These are phyloP conservation scores for Oemleria cerasiformis DNA, from an alignment of 306 rosid species.

Conservation along the genomic window DNA sequence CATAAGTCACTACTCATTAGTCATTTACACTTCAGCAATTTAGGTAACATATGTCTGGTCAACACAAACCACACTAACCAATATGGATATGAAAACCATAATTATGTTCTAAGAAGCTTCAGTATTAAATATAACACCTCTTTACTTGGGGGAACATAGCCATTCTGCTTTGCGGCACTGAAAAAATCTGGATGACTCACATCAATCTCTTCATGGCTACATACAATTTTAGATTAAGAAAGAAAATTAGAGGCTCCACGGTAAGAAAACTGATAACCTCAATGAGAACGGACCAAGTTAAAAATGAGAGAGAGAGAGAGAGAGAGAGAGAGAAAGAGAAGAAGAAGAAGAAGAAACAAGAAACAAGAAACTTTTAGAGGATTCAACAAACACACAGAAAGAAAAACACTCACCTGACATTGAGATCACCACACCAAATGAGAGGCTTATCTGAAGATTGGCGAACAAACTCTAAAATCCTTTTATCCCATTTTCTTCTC, in stretches of 20 bases:
- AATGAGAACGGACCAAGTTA: neutral
- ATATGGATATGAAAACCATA: constrained; percentile 12
- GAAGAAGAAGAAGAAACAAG: neutral
- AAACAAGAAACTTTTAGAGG: constrained; percentile 24
- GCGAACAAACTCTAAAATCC: constrained; percentile 71
- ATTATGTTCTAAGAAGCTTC: constrained; percentile 21
- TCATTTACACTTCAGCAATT: neutral
- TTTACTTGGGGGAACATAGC: constrained; percentile 84
- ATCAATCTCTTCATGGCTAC: constrained; percentile 98
- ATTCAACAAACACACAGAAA: constrained; percentile 9
- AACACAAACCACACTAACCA: neutral
- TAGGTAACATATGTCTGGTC: constrained; percentile 5
- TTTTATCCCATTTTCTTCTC: constrained; percentile 99
- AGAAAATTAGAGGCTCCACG: neutral
- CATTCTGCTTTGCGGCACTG: constrained; percentile 72
- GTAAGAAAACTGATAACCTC: neutral
- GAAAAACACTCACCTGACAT: constrained; percentile 67
- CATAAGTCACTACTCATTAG: neutral
- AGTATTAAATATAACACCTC: constrained; percentile 51
- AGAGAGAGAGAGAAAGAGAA: neutral
- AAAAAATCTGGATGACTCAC: constrained; percentile 97
- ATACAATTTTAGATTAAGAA: constrained; percentile 23
- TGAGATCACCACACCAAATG: constrained; percentile 98
- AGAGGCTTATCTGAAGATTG: constrained; percentile 86
- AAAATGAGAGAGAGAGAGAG: constrained; percentile 10